Base-by-base conservation (phyloP, 23 red algal species). In the Gracilaria domingensis region DNA sequence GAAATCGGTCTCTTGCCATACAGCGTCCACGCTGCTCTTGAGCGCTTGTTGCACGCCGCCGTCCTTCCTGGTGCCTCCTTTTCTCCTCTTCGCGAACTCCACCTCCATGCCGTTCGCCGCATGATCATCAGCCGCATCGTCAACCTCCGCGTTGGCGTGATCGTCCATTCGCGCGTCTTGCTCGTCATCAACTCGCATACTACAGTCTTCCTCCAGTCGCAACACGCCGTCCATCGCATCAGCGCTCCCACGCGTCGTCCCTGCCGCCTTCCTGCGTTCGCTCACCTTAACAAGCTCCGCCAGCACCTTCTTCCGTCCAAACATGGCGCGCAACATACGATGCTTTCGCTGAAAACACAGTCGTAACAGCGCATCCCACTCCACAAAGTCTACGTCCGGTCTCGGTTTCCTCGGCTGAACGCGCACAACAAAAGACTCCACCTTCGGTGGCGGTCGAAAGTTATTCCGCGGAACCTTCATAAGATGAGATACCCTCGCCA, bases 381-480 rank as follows among this genome's bases (percentile, higher is more conserved):
- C 97, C 8, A 51, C 49, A 78, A 99, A 96, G 45, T 84, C 48
- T 17, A 96, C 40, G 11, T 81, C 36, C 11, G 97, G 97, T 4
- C 86, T 58, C 11, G 97, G 97, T 37, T 89, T 93, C 65, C 95
- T 54, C 25, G 94, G 94, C 79, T 96, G 86, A 38, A 99, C 90
- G 16, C 97, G 93, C 33, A 96, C 94, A 21, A 99, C 97, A 28
- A 75, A 90, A 24, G 90, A 94, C 36, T 99, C 97, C 29, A 99
- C 97, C 71, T 95, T 95, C 6, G 97, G 97, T 20, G 97, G 97
- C 7, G 97, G 97, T 45, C 97, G 89, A 78, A 99, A 99, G 70
- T 95, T 99, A 70, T 99, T 96, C 18, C 93, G 80, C 30, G 86
- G 85, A 0, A 99, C 93, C 61, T 99, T 96, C 88, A 95, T 85